Conservation (phyloP, 23 red algal genomes). For the Gracilariopsis chorda region DNA sequence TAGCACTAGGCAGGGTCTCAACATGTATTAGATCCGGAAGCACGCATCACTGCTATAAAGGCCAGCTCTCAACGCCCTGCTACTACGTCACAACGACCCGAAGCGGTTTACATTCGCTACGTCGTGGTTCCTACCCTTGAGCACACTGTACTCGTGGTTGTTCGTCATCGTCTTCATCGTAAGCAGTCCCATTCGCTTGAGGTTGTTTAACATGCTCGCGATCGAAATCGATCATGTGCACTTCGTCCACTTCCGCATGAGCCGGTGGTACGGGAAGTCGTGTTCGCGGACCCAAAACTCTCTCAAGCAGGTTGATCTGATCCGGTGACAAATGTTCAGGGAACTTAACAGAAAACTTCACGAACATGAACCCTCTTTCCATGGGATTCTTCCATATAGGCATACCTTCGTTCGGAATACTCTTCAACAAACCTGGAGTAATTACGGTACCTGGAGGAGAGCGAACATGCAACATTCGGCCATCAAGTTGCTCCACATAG, state of each 20-base stretch:
- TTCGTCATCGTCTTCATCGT: slow-evolving; percentile 74
- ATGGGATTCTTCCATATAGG: slow-evolving; percentile 80
- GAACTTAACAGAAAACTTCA: slow-evolving; percentile 91
- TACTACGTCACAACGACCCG: background rate
- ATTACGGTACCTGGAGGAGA: slow-evolving; percentile 67
- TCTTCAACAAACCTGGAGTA: slow-evolving; percentile 81
- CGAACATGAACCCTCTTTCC: slow-evolving; percentile 87
- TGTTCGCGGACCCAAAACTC: slow-evolving; percentile 79
- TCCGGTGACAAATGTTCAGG: slow-evolving; percentile 36
- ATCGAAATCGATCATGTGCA: slow-evolving; percentile 74
- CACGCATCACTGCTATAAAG: too few species aligned
- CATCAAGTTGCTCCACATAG: slow-evolving; percentile 85
- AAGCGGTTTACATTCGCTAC: background rate
- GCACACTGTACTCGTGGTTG: slow-evolving; percentile 60
- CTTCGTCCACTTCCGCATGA: slow-evolving; percentile 65
- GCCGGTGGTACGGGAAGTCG: slow-evolving; percentile 2
- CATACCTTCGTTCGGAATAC: slow-evolving; percentile 95
- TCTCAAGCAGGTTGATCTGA: slow-evolving; percentile 54
- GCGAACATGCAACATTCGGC: slow-evolving; percentile 63
- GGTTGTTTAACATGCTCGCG: slow-evolving; percentile 56
- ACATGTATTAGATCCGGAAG: too few species aligned
- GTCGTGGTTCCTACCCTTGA: slow-evolving; percentile 16
- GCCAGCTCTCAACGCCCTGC: background rate
- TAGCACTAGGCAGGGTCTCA: too few species aligned
- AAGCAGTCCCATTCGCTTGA: slow-evolving; percentile 44